Evolutionary conservation across 805 yeast species (phyloP), one percentile per base, ranked within the genome.

Genomic region (Saccharomyces paradoxus): DNA sequence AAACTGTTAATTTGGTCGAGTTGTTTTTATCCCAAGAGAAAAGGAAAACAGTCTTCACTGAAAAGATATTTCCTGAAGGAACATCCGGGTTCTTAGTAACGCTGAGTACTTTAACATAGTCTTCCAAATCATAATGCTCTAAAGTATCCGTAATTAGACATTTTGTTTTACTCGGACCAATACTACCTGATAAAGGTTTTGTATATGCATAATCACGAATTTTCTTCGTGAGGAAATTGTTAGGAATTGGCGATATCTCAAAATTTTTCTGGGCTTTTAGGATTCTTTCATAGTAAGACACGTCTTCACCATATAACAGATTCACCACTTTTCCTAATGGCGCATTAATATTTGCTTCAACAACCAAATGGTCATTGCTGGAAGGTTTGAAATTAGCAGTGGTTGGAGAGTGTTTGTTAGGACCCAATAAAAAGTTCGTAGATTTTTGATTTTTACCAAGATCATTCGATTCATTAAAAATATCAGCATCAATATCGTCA

Each of bases 131-230:
- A 53, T 65, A 72, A 47, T 77, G 73, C 30, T 82, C 81, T 21
- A 87, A 63, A 2, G 75, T 75, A 63, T 87, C 95, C 4, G 76
- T 74, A 48, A 87, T 83, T 17, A 74, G 66, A 72, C 92, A 86
- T 55, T 71, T 71, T 0, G 95, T 86, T 60, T 86, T 86, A 60
- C 84, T 86, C 6, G 94, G 94, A 0, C 92, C 94, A 54, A 87
- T 81, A 0, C 87, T 78, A 2, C 81, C 83, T 50, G 77, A 74
- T 48, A 87, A 70, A 1, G 92, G 92, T 60, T 86, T 83, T 1
- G 74, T 74, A 63, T 84, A 87, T 0, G 76, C 67, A 60, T 81
- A 87, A 9, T 71, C 69, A 61, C 95, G 73, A 37, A 17, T 21
- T 48, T 69, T 65, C 52, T 66, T 66, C 12, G 61, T 63, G 59